Percentiles rank a stretch among this genome's conserved stretches.
Conservation (phyloP, 2,329 filamentous ascomycete species). For the Acrocalymma vagum region DNA sequence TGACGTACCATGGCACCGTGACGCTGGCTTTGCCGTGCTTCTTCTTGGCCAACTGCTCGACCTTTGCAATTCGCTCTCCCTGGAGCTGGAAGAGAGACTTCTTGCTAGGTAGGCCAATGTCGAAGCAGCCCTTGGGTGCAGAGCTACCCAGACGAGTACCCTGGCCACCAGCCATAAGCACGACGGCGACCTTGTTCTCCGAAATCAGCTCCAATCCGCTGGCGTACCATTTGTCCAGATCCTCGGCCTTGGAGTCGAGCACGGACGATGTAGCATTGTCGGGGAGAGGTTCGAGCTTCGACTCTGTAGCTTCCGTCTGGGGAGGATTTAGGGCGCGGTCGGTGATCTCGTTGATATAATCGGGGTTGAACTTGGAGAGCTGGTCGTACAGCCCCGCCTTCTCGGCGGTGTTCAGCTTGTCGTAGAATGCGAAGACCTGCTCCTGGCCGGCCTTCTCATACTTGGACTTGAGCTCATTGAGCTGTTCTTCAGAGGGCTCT, state of each 20-base stretch:
- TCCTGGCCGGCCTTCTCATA: conserved; percentile 79
- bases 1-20: conserved; percentile 96
- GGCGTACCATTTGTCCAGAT: conserved; percentile 86
- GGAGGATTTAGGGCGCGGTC: conserved; percentile 82
- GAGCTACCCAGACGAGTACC: conserved; percentile 94
- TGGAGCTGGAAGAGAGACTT: conserved; percentile 99
- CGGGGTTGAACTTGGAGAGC: conserved; percentile 81
- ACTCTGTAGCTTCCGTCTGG: conserved; percentile 62
- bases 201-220: conserved; percentile 71
- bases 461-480: conserved; percentile 73
- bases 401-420: conserved; percentile 75
- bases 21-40: conserved; percentile 66
- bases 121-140: conserved; percentile 95
- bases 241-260: conserved; percentile 81
- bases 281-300: conserved; percentile 83
- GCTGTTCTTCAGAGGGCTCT: conserved; percentile 70
- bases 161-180: conserved; percentile 97
- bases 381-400: conserved; percentile 84
- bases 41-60: conserved; percentile 81
- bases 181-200: conserved; percentile 78
- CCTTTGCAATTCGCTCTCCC: conserved; percentile 88
- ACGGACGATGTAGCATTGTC: conserved; percentile 87
- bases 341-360: conserved; percentile 87
- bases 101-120: conserved; percentile 90
- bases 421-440: conserved; percentile 88